A percentile compares a stretch with the other conserved stretches of the same genome.
Evolutionary conservation across 345 rosid species (phyloP).

Genomic region (Eucalyptus sp.): DNA sequence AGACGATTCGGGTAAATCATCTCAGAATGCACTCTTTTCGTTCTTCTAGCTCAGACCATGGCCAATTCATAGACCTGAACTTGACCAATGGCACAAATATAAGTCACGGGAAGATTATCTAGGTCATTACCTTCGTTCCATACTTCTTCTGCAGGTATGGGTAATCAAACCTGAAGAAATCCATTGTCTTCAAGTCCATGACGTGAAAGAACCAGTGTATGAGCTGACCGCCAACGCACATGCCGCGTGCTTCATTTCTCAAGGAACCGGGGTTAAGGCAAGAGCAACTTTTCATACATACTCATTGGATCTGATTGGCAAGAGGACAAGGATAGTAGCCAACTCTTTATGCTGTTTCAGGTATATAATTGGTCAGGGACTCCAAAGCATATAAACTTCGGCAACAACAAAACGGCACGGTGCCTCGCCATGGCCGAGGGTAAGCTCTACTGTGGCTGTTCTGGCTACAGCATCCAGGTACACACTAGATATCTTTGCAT

Average conservation of each 20-base stretch:
- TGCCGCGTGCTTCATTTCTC: slow-evolving; percentile 39
- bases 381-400: slow-evolving; percentile 41
- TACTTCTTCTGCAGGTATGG: slow-evolving; percentile 32
- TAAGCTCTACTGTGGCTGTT: slow-evolving; percentile 43
- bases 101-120: not conserved
- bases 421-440: slow-evolving; percentile 39
- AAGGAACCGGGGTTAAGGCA: slow-evolving; percentile 51
- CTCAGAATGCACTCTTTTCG: not conserved
- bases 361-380: slow-evolving; percentile 47
- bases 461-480: slow-evolving; percentile 54
- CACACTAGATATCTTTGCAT: not conserved
- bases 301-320: not conserved
- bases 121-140: not conserved
- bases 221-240: slow-evolving; percentile 32
- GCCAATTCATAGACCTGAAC: not conserved
- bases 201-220: slow-evolving; percentile 41
- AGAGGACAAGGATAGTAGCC: not conserved
- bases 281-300: not conserved
- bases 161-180: slow-evolving; percentile 37
- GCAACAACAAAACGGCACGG: slow-evolving; percentile 31
- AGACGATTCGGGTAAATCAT: slow-evolving; percentile 42
- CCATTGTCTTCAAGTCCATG: slow-evolving; percentile 50
- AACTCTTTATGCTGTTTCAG: slow-evolving; percentile 6
- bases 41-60: not conserved
- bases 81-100: not conserved